These are phyloP conservation scores for Cladophialophora carrionii DNA, from an alignment of 2,329 filamentous ascomycete species.

Conservation along the genomic window DNA sequence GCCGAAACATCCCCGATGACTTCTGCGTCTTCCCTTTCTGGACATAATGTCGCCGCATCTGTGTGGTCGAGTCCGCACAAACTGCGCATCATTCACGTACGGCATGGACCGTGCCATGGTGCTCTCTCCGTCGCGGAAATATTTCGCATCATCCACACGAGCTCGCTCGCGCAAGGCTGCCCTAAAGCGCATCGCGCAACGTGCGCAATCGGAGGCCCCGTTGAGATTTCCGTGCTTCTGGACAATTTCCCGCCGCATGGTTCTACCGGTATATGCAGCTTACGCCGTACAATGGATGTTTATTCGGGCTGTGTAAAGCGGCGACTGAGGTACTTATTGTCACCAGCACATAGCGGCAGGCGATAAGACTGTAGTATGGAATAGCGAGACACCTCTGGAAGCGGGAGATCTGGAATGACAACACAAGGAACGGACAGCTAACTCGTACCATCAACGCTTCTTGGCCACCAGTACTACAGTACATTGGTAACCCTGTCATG, in stretches of 20 bases:
- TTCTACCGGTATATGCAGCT: constrained; percentile 8
- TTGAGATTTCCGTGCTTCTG: background rate
- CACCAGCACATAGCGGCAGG: too few relatives aligned
- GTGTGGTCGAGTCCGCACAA: background rate
- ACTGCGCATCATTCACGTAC: background rate
- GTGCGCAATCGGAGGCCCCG: background rate
- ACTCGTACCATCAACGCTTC: too few relatives aligned
- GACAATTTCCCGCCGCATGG: constrained; percentile 1
- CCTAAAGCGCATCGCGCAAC: background rate
- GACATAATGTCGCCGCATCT: background rate
- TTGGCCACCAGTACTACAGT: too few relatives aligned
- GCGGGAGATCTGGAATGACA: background rate
- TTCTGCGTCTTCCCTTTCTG: background rate
- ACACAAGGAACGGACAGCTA: too few relatives aligned
- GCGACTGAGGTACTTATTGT: too few relatives aligned
- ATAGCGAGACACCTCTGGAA: too few relatives aligned
- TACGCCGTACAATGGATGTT: background rate
- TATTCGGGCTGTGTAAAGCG: constrained; percentile 6
- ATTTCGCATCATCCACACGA: too few relatives aligned
- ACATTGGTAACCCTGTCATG: too few relatives aligned
- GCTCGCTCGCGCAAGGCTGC: constrained; percentile 13
- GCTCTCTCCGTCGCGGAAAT: background rate
- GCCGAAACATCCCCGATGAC: background rate
- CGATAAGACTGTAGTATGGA: too few relatives aligned
- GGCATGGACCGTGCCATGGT: background rate